Base-by-base conservation (phyloP, 148 eudicot genomes). In the Rhododendron griersonianum region DNA sequence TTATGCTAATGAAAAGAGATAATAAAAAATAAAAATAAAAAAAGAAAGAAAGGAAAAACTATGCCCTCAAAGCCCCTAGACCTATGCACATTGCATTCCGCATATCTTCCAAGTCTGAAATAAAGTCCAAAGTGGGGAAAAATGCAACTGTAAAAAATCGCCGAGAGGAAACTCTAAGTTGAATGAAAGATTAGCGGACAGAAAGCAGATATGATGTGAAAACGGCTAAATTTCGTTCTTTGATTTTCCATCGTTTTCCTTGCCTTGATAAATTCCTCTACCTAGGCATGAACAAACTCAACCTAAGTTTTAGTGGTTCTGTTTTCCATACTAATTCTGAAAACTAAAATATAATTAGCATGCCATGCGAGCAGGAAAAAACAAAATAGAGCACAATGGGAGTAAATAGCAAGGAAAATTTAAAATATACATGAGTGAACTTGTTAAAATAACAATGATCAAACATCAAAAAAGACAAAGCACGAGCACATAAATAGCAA, bases 401-500 rank as follows among this genome's bases (percentile, higher is more conserved):
- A 30, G 35, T 7, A 63, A 63, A 63, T n/a, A 63, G 71, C 28
- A 10, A 63, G 28, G 44, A 77, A 21, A 77, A 19, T 19, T 21
- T 10, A 41, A 21, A 18, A 3, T 77, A 41, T 41, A 19, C n/a
- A 39, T 8, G 21, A 39, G 19, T 41, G 48, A 39, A 76, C 45
- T 39, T 19, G 28, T 18, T 7, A 41, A 75, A 75, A 75, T 75
- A 77, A 41, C 47, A 4, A 77, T 77, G 11, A 77, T 77, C 28
- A 55, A 55, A 55, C 19, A 16, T 55, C 1, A 16, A 18, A 21
- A 21, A 59, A 19, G 23, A 23, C 6, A 21, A 41, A 23, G 25
- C 51, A 78, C 11, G 30, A 41, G 81, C 81, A 78, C 81, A 23
- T 78, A 78, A 75, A 78, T 78, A 19, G 48, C 25, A 71, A 71